Evolutionary conservation across 2,329 filamentous ascomycete species (phyloP).

Genomic region (Stagonosporopsis cucurbitacearum): DNA sequence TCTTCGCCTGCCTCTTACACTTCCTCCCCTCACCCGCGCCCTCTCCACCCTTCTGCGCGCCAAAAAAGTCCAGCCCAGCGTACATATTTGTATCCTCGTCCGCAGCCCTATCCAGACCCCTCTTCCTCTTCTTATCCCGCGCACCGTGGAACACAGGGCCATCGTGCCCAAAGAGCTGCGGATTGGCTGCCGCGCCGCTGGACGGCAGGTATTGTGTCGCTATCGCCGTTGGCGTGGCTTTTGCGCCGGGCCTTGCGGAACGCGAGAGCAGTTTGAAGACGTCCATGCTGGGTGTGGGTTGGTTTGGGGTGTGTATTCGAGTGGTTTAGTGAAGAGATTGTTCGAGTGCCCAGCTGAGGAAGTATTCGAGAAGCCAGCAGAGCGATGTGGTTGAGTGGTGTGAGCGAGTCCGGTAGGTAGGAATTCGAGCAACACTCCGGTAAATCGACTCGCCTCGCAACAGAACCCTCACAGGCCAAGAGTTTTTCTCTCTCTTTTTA

Average conservation of each 20-base stretch:
- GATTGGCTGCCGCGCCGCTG: constrained; percentile 67
- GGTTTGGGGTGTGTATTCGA: too few relatives aligned
- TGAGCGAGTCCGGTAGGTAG: too few relatives aligned
- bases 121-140: constrained; percentile 51
- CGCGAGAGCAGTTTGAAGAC: constrained; percentile 75
- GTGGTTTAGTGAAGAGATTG: too few relatives aligned
- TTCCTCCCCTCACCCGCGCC: constrained; percentile 24
- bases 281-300: constrained; percentile 61
- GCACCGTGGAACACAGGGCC: constrained; percentile 31
- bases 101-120: constrained; percentile 23
- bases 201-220: constrained; percentile 64
- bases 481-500: too few relatives aligned
- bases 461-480: too few relatives aligned
- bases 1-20: constrained; percentile 23
- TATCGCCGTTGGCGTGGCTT: constrained; percentile 35
- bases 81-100: constrained; percentile 27
- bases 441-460: too few relatives aligned
- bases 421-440: too few relatives aligned
- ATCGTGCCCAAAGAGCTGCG: constrained; percentile 68
- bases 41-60: constrained; percentile 25
- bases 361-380: too few relatives aligned
- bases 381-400: too few relatives aligned
- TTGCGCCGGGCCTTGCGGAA: constrained; percentile 64
- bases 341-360: too few relatives aligned
- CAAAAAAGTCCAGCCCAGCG: constrained; percentile 55